A percentile compares a stretch with the other conserved stretches of the same genome.
Evolutionary conservation across 495 filamentous ascomycete species (phyloP).

Genomic region (Penicillium verhagenii): DNA sequence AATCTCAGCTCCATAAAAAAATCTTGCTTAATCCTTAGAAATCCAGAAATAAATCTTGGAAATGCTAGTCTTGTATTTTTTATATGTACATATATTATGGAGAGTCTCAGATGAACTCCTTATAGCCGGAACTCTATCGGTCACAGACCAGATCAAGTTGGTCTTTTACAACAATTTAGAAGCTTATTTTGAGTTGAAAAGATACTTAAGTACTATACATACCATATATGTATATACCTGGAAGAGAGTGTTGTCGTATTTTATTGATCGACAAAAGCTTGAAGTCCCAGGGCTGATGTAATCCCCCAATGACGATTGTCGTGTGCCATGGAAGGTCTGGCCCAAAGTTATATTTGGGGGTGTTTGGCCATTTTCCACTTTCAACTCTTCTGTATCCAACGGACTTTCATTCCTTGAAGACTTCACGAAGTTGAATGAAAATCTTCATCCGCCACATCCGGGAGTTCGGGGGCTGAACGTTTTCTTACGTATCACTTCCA

Average conservation of each 20-base stretch:
- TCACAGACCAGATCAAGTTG: no score
- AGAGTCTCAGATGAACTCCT: no score
- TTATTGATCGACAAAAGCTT: not conserved
- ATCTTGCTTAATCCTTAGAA: no score
- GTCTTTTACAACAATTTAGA: no score
- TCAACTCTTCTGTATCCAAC: not conserved
- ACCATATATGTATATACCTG: no score
- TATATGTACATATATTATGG: no score
- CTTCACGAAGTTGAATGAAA: not conserved
- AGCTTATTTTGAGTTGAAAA: no score
- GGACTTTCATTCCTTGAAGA: not conserved
- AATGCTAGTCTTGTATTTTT: no score
- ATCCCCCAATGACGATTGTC: conserved; percentile 6
- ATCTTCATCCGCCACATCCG: conserved; percentile 29
- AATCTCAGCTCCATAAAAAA: no score
- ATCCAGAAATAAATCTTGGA: no score
- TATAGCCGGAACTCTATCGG: no score
- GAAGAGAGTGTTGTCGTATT: not conserved
- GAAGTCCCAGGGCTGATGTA: conserved; percentile 6
- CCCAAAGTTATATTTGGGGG: not conserved
- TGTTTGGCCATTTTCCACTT: not conserved
- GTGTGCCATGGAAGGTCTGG: conserved; percentile 2
- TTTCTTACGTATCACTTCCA: conserved; percentile 13
- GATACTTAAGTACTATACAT: no score
- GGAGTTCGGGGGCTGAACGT: not conserved